These are phyloP conservation scores for Scutellaria barbata DNA, from an alignment of 257 asterid species.

Conservation along the genomic window DNA sequence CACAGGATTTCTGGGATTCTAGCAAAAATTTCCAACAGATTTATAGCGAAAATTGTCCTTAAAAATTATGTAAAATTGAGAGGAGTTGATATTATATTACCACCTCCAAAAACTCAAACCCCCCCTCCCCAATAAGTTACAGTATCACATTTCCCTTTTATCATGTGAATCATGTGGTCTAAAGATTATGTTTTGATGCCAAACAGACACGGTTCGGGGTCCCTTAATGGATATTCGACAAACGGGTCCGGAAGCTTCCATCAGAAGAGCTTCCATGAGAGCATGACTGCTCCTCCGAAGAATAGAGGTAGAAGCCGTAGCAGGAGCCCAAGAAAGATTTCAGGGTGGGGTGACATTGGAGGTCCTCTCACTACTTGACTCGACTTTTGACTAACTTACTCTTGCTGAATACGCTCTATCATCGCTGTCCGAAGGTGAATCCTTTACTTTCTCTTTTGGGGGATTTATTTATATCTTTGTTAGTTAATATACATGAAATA, in stretches of 20 bases:
- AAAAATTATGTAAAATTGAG: no score
- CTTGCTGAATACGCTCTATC: not conserved
- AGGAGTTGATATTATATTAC: no score
- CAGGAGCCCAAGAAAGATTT: conserved; percentile 57
- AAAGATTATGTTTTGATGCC: not conserved
- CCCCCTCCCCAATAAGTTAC: no score
- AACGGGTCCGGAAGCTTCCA: conserved; percentile 49
- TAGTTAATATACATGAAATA: not conserved
- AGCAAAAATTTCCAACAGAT: no score
- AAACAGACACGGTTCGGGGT: conserved; percentile 47
- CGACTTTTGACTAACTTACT: no score
- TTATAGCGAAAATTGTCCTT: no score
- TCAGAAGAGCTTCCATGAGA: conserved; percentile 57
- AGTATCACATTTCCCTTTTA: not conserved
- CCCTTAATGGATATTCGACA: conserved; percentile 34
- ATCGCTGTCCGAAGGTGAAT: conserved; percentile 26
- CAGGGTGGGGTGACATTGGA: conserved; percentile 56
- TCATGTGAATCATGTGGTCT: not conserved
- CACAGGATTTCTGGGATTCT: no score
- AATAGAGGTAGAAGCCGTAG: conserved; percentile 54
- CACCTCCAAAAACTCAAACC: no score
- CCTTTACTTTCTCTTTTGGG: not conserved
- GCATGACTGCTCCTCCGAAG: conserved; percentile 36
- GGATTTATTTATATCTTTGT: not conserved
- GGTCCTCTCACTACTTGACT: conserved; percentile 38